Conservation (phyloP, 805 yeast genomes). For the Yamadazyma kitorensis region DNA sequence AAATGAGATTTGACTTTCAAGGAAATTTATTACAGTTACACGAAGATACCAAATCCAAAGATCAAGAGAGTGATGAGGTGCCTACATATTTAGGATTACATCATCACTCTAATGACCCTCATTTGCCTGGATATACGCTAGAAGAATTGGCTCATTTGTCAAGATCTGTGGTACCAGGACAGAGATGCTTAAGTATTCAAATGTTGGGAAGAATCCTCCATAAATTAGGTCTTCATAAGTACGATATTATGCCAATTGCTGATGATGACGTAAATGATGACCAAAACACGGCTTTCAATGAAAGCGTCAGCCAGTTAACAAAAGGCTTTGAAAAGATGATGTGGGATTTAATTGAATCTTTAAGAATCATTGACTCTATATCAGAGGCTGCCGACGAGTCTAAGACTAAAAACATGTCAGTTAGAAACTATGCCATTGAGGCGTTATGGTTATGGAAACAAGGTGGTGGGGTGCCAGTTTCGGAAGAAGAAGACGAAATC, state of each 20-base stretch:
- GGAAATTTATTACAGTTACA: constrained; percentile 67
- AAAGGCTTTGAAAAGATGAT: constrained; percentile 49
- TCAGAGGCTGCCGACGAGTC: constrained; percentile 67
- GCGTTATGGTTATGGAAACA: constrained; percentile 87
- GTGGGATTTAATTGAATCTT: constrained; percentile 69
- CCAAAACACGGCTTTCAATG: constrained; percentile 32
- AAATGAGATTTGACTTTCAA: constrained; percentile 82
- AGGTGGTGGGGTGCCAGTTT: constrained; percentile 39
- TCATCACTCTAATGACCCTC: constrained; percentile 88
- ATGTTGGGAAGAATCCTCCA: constrained; percentile 84
- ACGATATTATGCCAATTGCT: constrained; percentile 47
- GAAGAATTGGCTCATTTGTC: constrained; percentile 76
- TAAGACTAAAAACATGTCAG: constrained; percentile 63
- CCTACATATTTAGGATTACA: constrained; percentile 72
- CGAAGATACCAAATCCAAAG: constrained; percentile 15
- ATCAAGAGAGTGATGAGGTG: constrained; percentile 22
- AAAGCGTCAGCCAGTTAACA: constrained; percentile 20
- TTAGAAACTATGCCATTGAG: constrained; percentile 79
- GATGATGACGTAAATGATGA: constrained; percentile 29
- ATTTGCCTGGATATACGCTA: constrained; percentile 88
- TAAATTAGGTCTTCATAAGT: constrained; percentile 67
- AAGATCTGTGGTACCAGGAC: constrained; percentile 78
- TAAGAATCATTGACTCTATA: constrained; percentile 62
- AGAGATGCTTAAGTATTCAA: constrained; percentile 81
- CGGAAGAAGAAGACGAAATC: constrained; percentile 26